Percentiles rank a stretch among this genome's conserved stretches.
phyloP scores from a whole-genome alignment of 2,329 filamentous ascomycete species.

The Fusarium sp. region DNA sequence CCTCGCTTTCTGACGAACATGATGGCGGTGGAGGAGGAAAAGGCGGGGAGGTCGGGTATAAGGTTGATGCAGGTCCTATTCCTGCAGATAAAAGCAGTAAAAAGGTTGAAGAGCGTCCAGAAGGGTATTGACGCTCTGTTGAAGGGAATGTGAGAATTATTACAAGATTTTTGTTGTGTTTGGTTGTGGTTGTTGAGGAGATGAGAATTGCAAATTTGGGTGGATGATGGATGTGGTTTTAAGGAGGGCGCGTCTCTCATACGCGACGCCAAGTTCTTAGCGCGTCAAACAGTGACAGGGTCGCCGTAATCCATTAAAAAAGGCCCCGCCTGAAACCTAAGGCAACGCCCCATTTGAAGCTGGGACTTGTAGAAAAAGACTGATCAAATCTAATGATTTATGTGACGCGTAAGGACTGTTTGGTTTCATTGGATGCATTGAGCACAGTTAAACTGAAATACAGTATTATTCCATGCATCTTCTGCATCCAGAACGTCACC shows the following conservation, averaged over 20 bases:
- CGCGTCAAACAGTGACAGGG: slow-evolving; percentile 48
- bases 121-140: slow-evolving; percentile 25
- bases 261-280: slow-evolving; percentile 54
- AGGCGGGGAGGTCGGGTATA: slow-evolving; percentile 38
- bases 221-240: slow-evolving; percentile 52
- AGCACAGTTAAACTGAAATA: neutral
- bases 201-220: slow-evolving; percentile 43
- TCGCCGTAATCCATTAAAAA: slow-evolving; percentile 48
- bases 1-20: slow-evolving; percentile 75
- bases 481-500: neutral
- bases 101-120: slow-evolving; percentile 42
- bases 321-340: slow-evolving; percentile 45
- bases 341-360: slow-evolving; percentile 41
- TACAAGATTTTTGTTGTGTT: slow-evolving; percentile 29
- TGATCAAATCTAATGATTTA: slow-evolving; percentile 20
- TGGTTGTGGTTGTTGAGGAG: slow-evolving; percentile 43
- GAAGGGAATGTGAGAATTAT: slow-evolving; percentile 33
- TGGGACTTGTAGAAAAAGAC: slow-evolving; percentile 9
- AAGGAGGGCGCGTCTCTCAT: slow-evolving; percentile 53
- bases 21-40: slow-evolving; percentile 48
- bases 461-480: slow-evolving; percentile 4
- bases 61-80: slow-evolving; percentile 42
- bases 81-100: slow-evolving; percentile 44
- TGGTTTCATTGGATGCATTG: neutral
- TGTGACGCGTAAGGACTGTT: neutral